Evolutionary conservation across 1,284 basidiomycete species (phyloP), one percentile per base, ranked within the genome.

Genomic region (Cryptococcus sp.): DNA sequence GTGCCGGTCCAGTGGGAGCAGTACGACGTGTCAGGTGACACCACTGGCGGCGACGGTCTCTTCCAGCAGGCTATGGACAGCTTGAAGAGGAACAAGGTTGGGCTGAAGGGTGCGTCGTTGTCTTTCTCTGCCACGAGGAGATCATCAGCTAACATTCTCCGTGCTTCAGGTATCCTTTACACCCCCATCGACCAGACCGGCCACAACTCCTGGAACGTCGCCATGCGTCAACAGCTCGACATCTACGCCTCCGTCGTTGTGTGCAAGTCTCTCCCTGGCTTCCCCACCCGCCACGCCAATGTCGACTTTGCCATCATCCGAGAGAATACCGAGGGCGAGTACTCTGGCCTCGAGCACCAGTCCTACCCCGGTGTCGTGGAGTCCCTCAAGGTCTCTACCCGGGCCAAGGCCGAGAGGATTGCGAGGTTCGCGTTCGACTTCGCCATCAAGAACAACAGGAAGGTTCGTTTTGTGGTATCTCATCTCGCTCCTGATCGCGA

Each of bases 321-420:
- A 80, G 96, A 99, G 79, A 99, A 99, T 82, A 99, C 96, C 21
- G 96, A 99, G 82, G 96, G 96, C 69, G 96, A 99, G 81, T 99
- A 99, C 82, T 95, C 93, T 67, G 96, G 96, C 57, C 81, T 99
- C 64, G 96, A 99, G 79, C 96, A 99, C 81, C 90, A 94, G 80
- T 92, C 90, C 70, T 97, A 88, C 79, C 96, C 96, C 24, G 96
- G 96, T 78, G 96, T 99, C 64, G 96, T 99, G 50, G 96, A 99
- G 82, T 91, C 85, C 73, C 83, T 99, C 80, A 99, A 99, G 82
- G 91, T 99, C 55, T 95, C 92, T 61, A 98, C 96, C 11, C 84
- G 88, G 54, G 86, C 87, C 65, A 98, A 98, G 82, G 91, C 92
- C 16, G 96, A 99, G 79, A 89, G 96, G 65, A 98, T 99, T 71